phyloP scores from a whole-genome alignment of 2,329 filamentous ascomycete species.

The Monosporascus ibericus region DNA sequence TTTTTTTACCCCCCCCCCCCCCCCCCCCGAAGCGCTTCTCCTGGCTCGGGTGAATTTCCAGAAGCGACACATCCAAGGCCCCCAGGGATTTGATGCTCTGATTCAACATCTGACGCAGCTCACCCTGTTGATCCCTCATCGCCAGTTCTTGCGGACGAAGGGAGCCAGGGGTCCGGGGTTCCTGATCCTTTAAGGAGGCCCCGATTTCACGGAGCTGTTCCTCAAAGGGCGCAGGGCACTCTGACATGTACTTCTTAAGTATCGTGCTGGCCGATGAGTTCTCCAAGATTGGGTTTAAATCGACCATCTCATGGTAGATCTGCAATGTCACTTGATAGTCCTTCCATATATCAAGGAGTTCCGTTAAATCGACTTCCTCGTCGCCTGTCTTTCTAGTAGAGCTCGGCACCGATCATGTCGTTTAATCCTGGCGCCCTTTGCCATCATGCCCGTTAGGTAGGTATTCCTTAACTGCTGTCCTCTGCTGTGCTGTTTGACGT shows the following conservation, averaged over 20 bases:
- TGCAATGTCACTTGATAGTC: slow-evolving; percentile 2
- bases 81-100: slow-evolving; percentile 2
- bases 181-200: too few relatives aligned
- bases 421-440: neutral
- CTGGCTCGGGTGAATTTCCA: slow-evolving; percentile 3
- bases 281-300: slow-evolving; percentile 1
- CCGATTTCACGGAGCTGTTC: too few relatives aligned
- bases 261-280: slow-evolving; percentile 2
- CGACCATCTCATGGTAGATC: slow-evolving; percentile 5
- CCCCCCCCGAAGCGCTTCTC: neutral
- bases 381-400: neutral
- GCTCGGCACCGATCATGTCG: neutral
- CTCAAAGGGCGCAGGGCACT: neutral
- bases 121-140: neutral
- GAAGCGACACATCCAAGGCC: slow-evolving; percentile 1
- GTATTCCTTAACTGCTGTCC: slow-evolving; percentile 2
- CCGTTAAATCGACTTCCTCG: neutral
- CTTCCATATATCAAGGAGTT: neutral
- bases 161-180: too few relatives aligned
- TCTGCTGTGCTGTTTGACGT: slow-evolving; percentile 1
- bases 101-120: slow-evolving; percentile 1
- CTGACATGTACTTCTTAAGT: neutral
- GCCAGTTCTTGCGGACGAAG: too few relatives aligned
- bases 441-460: slow-evolving; percentile 1
- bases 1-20: too few relatives aligned